Percentiles rank a stretch among this genome's conserved stretches.
Evolutionary conservation across 1,284 basidiomycete species (phyloP).

Genomic region (Coniferiporia weirii): DNA sequence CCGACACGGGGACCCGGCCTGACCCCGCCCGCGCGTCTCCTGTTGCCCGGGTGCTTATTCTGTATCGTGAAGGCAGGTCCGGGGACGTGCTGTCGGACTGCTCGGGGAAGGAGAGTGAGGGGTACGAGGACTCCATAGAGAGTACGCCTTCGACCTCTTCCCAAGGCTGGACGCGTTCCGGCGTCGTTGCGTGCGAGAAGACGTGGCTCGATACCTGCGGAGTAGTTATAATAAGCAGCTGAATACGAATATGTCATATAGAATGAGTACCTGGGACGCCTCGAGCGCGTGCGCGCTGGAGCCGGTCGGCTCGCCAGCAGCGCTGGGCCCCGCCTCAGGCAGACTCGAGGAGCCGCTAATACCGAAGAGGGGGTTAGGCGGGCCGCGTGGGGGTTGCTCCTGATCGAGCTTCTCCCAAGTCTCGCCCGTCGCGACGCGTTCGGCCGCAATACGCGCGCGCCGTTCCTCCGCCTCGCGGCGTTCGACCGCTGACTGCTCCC

Average conservation of each 20-base stretch:
- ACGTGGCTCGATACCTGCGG: background rate
- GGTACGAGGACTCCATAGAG: constrained; percentile 62
- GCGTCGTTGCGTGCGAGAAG: constrained; percentile 27
- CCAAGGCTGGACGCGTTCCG: constrained; percentile 56
- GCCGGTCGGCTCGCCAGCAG: constrained; percentile 39
- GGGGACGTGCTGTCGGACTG: constrained; percentile 39
- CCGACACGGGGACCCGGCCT: background rate
- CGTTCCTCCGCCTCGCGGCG: constrained; percentile 71
- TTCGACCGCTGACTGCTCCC: constrained; percentile 65
- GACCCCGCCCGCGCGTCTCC: constrained; percentile 22
- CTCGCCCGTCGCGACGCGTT: constrained; percentile 36
- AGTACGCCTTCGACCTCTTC: constrained; percentile 52
- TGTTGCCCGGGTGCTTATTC: constrained; percentile 20
- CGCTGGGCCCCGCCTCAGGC: constrained; percentile 42
- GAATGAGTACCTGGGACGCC: constrained; percentile 17
- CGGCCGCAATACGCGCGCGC: constrained; percentile 63
- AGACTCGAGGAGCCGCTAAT: constrained; percentile 26
- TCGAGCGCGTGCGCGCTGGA: constrained; percentile 10
- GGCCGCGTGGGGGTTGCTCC: constrained; percentile 16
- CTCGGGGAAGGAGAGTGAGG: constrained; percentile 68
- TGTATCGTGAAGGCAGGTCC: background rate
- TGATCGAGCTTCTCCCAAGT: constrained; percentile 23
- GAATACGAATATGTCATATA: constrained; percentile 17
- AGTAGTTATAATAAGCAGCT: constrained; percentile 18
- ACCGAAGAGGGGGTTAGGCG: constrained; percentile 19